These are phyloP conservation scores for Verruconis gallopava DNA, from an alignment of 2,329 filamentous ascomycete species.

Conservation along the genomic window DNA sequence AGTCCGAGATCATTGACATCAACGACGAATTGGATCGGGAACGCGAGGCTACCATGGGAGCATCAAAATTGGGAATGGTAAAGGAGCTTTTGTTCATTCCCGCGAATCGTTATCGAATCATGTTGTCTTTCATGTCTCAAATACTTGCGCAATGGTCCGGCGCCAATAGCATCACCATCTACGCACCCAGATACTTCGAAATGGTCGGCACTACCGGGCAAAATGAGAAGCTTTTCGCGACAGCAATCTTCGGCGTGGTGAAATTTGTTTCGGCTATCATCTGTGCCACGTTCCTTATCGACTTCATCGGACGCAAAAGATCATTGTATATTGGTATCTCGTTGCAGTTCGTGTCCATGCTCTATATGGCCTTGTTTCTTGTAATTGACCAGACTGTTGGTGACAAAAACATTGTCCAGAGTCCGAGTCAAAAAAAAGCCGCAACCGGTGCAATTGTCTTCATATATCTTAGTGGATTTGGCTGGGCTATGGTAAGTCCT, in stretches of 20 bases:
- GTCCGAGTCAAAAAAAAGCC: slow-evolving; percentile 35
- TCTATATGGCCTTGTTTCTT: slow-evolving; percentile 42
- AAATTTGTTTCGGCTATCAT: slow-evolving; percentile 55
- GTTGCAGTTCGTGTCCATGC: slow-evolving; percentile 37
- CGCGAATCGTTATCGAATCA: slow-evolving; percentile 60
- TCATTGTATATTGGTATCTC: slow-evolving; percentile 36
- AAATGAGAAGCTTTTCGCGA: slow-evolving; percentile 58
- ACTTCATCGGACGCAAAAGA: slow-evolving; percentile 61
- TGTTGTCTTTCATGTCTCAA: slow-evolving; percentile 55
- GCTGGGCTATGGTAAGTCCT: slow-evolving; percentile 28
- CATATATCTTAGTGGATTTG: slow-evolving; percentile 41
- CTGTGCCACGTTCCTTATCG: slow-evolving; percentile 68
- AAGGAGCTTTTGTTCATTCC: slow-evolving; percentile 56
- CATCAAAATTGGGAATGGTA: slow-evolving; percentile 50
- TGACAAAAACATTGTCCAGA: slow-evolving; percentile 16
- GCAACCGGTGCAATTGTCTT: slow-evolving; percentile 54
- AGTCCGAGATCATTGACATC: slow-evolving; percentile 40
- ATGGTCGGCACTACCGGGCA: slow-evolving; percentile 57
- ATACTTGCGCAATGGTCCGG: slow-evolving; percentile 63
- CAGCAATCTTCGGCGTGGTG: slow-evolving; percentile 62
- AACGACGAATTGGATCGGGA: slow-evolving; percentile 55
- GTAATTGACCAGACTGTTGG: slow-evolving; percentile 34
- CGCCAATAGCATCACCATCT: slow-evolving; percentile 62
- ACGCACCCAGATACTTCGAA: slow-evolving; percentile 60
- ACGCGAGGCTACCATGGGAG: slow-evolving; percentile 55